These are phyloP conservation scores for Phaeoacremonium minimum DNA, from an alignment of 2,329 filamentous ascomycete species.

Conservation along the genomic window DNA sequence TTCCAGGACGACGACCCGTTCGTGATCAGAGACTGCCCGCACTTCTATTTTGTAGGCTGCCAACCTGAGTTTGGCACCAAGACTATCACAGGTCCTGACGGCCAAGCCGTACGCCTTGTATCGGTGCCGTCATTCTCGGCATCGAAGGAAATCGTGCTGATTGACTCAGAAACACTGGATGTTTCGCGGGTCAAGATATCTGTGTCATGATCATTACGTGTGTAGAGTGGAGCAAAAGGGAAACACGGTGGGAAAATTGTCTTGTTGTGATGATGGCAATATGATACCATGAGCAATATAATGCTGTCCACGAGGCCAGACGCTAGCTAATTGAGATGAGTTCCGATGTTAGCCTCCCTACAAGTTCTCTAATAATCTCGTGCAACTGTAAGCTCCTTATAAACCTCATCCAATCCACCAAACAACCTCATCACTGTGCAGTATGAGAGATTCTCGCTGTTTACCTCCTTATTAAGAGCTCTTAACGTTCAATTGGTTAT, in stretches of 20 bases:
- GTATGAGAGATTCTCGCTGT: too few relatives aligned
- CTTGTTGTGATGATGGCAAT: neutral
- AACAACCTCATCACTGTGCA: too few relatives aligned
- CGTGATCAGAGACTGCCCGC: slow-evolving; percentile 78
- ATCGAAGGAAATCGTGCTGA: slow-evolving; percentile 73
- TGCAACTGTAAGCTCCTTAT: too few relatives aligned
- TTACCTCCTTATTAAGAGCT: too few relatives aligned
- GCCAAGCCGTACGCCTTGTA: slow-evolving; percentile 73
- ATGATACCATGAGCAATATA: neutral
- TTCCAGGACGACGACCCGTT: slow-evolving; percentile 94
- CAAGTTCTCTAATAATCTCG: too few relatives aligned
- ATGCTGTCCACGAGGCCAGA: too few relatives aligned
- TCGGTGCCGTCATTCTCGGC: slow-evolving; percentile 77
- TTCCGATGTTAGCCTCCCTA: too few relatives aligned
- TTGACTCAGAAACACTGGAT: slow-evolving; percentile 83
- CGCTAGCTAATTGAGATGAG: too few relatives aligned
- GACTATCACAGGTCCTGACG: slow-evolving; percentile 61
- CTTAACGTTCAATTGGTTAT: too few relatives aligned
- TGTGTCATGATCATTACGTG: slow-evolving; percentile 12
- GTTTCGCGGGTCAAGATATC: slow-evolving; percentile 66
- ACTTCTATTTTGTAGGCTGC: slow-evolving; percentile 86
- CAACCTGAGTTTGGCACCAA: slow-evolving; percentile 75
- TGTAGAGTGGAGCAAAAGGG: slow-evolving; percentile 4
- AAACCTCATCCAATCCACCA: too few relatives aligned
- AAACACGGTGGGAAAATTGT: neutral